Evolutionary conservation across 352 stramenopile species (phyloP).

Genomic region (Saprolegnia parasitica): DNA sequence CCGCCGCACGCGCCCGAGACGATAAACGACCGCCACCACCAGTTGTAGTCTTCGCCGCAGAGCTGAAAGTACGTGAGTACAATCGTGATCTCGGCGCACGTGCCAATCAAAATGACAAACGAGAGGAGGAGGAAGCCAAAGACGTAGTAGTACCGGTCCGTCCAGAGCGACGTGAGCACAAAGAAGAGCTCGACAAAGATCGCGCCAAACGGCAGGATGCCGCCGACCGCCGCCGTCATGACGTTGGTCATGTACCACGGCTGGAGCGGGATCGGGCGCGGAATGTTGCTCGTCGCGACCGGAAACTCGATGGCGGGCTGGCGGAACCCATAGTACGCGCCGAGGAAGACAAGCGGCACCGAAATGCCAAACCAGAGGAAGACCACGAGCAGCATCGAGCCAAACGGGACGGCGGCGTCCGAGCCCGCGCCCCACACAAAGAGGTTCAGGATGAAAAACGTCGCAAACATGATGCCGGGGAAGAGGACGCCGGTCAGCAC

Average conservation of each 20-base stretch:
- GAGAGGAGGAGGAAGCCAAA: conserved; percentile 99
- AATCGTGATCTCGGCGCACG: conserved; percentile 98
- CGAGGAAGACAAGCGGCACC: conserved; percentile 97
- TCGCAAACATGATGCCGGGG: conserved; percentile 93
- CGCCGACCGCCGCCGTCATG: conserved; percentile 92
- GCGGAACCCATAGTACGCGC: conserved; percentile 98
- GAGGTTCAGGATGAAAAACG: conserved; percentile 98
- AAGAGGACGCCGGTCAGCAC: conserved; percentile 95
- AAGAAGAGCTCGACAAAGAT: conserved; percentile 99
- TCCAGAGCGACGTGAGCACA: conserved; percentile 97
- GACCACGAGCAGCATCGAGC: conserved; percentile 96
- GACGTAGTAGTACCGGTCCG: conserved; percentile 99
- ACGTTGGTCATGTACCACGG: conserved; percentile 97
- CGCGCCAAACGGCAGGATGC: conserved; percentile 98
- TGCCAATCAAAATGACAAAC: conserved; percentile 98
- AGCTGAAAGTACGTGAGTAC: conserved; percentile 99
- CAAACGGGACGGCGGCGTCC: conserved; percentile 93
- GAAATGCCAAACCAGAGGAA: conserved; percentile 99
- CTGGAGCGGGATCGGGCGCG: conserved; percentile 96
- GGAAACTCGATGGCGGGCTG: conserved; percentile 92
- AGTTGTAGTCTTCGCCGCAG: conserved; percentile 99
- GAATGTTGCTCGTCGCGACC: conserved; percentile 97
- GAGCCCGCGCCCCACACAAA: conserved; percentile 93
- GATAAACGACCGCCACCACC: conserved; percentile 99
- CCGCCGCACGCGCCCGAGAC: conserved; percentile 94